Conservation (phyloP, 371 early-diverging fungal species). For the Mortierella sp. region DNA sequence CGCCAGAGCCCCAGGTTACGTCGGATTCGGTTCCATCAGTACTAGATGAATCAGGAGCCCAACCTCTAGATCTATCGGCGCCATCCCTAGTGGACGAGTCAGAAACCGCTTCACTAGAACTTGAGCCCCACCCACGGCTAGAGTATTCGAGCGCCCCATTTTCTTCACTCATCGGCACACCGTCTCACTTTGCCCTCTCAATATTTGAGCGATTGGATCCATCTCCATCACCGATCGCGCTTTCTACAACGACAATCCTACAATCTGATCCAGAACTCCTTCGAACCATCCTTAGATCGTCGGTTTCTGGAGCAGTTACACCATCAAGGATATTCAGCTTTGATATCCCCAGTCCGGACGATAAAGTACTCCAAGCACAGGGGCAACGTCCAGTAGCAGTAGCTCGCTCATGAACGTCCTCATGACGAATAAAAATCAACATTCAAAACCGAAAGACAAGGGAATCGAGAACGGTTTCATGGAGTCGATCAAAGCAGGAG, state of each 20-base stretch:
- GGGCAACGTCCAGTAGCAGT: conserved; percentile 54
- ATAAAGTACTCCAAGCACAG: conserved; percentile 79
- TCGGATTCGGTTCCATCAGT: neutral
- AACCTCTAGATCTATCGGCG: neutral
- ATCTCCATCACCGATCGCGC: conserved; percentile 23
- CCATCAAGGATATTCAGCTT: conserved; percentile 67
- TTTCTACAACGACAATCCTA: conserved; percentile 2
- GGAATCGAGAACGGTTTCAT: no score
- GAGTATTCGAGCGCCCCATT: neutral
- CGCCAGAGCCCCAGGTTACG: neutral
- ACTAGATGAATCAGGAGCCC: neutral
- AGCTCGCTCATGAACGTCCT: neutral
- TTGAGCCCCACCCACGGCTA: neutral
- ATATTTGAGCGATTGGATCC: conserved; percentile 43
- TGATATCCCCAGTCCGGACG: conserved; percentile 89
- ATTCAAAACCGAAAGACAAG: no score
- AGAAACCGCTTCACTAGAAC: no score
- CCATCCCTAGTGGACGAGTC: neutral
- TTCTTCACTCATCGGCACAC: conserved; percentile 32
- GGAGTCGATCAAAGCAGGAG: no score
- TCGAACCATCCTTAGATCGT: neutral
- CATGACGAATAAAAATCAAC: conserved; percentile 4
- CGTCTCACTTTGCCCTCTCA: conserved; percentile 39
- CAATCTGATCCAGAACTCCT: conserved; percentile 8
- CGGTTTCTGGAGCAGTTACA: neutral